Conservation (phyloP, 805 yeast genomes). For the Isabelozyma rhagii region DNA sequence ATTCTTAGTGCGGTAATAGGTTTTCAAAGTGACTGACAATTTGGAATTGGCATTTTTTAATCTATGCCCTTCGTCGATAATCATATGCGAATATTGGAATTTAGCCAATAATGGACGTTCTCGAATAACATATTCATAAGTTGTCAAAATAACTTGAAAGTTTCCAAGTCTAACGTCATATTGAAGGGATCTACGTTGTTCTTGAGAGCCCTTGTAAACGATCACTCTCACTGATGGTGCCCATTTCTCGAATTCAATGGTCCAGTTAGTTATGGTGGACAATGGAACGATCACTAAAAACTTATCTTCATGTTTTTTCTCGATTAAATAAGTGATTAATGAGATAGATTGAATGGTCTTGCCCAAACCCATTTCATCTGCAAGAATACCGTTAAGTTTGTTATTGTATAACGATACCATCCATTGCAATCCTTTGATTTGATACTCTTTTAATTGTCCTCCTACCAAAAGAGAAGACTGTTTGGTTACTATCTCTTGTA, state of each 20-base stretch:
- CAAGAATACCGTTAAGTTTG: conserved; percentile 60
- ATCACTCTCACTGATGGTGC: conserved; percentile 74
- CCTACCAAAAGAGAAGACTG: conserved; percentile 75
- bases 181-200: conserved; percentile 64
- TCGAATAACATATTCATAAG: conserved; percentile 77
- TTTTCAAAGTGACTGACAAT: conserved; percentile 65
- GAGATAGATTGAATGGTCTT: conserved; percentile 78
- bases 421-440: conserved; percentile 61
- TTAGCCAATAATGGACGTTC: conserved; percentile 70
- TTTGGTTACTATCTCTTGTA: conserved; percentile 60
- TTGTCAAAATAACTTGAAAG: conserved; percentile 74
- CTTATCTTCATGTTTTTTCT: conserved; percentile 64
- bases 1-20: conserved; percentile 70
- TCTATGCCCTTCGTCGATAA: conserved; percentile 88
- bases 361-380: conserved; percentile 70
- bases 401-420: conserved; percentile 63
- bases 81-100: conserved; percentile 80
- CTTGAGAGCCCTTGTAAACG: conserved; percentile 76
- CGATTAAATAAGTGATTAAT: conserved; percentile 65
- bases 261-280: conserved; percentile 84
- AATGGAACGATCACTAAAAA: conserved; percentile 80
- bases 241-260: conserved; percentile 82
- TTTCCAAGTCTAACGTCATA: conserved; percentile 63
- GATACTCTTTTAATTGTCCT: conserved; percentile 78
- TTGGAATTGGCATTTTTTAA: conserved; percentile 80